Base-by-base conservation (phyloP, 148 eudicot genomes). In the Diospyros kaki region DNA sequence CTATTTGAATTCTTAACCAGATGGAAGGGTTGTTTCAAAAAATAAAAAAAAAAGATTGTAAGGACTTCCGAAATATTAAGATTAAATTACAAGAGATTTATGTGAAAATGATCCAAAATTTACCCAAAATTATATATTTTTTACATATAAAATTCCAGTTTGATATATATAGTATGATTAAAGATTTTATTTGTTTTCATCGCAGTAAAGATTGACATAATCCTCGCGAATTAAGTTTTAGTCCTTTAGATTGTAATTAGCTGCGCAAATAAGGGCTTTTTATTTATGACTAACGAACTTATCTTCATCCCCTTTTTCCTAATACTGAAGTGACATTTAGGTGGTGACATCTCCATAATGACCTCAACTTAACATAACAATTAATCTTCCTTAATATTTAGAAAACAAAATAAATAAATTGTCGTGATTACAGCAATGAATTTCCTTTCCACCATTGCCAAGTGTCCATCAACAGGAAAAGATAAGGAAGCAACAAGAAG, bases 291-390 rank as follows among this genome's bases (percentile, higher is more conserved):
- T 46, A 66, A 17, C 45, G 54, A 45, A 53, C 10, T 66, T 4
- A 3, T 66, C 10, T 45, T 6, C 53, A 8, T 15, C 42, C 12
- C 17, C 18, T 1, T 66, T 66, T 66, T 51, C 6, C 9, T 39
- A 3, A 44, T 46, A 15, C 42, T 18, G 14, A 28, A 28, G 70
- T 67, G 70, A 67, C 70, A 67, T 18, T 67, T 48, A 12, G 17
- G 48, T 17, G 55, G 41, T 67, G 70, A 67, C 70, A 48, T 67
- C 70, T 46, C 3, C 5, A 3, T n/a, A 67, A 17, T 67, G 70
- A 67, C 40, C 55, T 67, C 70, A 67, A 8, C 4, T n/a, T 41
- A 67, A 17, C 55, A 18, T 38, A 9, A 45, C 69, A n/a, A 43
- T 43, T 64, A n/a, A 28, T 28, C 28, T 28, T 28, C 28, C 28